Conservation (phyloP, 768 basidiomycete genomes). For the Amanita pseudoporphyria region DNA sequence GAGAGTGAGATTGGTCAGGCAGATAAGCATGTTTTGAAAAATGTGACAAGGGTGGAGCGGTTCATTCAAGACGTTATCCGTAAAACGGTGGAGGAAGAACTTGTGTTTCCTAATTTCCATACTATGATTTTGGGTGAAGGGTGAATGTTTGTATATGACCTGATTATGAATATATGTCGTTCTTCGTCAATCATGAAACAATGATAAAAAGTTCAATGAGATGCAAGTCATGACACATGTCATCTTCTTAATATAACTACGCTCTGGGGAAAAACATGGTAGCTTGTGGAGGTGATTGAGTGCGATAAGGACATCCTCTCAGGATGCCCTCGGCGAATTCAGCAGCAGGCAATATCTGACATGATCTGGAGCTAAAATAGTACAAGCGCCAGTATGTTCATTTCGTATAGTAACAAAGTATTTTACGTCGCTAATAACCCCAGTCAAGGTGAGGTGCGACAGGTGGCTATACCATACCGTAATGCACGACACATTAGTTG, state of each 20-base stretch:
- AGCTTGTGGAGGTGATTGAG: too few species aligned
- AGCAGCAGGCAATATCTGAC: too few species aligned
- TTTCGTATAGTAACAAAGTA: neutral
- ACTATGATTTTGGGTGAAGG: slow-evolving; percentile 51
- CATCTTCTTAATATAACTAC: too few species aligned
- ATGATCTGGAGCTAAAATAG: too few species aligned
- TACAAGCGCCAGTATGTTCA: neutral
- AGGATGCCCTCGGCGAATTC: too few species aligned
- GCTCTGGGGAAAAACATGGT: too few species aligned
- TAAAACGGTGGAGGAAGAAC: slow-evolving; percentile 90
- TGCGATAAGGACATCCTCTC: too few species aligned
- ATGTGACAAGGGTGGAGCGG: slow-evolving; percentile 89
- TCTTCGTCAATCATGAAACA: neutral
- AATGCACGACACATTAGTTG: neutral
- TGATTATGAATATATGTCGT: too few species aligned
- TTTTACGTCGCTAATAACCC: neutral
- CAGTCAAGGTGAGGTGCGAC: neutral
- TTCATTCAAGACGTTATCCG: slow-evolving; percentile 95
- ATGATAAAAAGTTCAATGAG: neutral
- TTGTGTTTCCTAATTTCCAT: slow-evolving; percentile 95
- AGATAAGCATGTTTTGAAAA: slow-evolving; percentile 92
- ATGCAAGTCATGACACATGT: too few species aligned
- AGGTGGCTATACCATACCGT: neutral
- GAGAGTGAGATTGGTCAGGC: slow-evolving; percentile 96
- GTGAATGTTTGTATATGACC: neutral